Evolutionary conservation across 2,329 filamentous ascomycete species (phyloP).

Genomic region (Beauveria sp.): DNA sequence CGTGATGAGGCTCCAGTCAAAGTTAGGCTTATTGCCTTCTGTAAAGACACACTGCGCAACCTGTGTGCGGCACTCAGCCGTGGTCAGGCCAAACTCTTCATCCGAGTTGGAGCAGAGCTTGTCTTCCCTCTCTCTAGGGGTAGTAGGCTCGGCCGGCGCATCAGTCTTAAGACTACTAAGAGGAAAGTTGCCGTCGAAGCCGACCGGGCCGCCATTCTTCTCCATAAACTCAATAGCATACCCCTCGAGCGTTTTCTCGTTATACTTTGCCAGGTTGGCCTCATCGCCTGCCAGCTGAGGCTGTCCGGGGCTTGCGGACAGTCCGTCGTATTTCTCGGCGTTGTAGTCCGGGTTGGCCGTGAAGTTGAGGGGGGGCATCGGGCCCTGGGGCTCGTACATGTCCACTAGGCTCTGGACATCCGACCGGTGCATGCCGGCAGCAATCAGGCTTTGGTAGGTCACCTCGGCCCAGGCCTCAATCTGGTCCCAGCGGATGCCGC

Average conservation of each 20-base stretch:
- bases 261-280: not conserved
- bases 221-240: slow-evolving; percentile 1
- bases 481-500: not conserved
- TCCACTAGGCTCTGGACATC: not conserved
- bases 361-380: not conserved
- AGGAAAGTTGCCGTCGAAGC: not conserved
- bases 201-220: not conserved
- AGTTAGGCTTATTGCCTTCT: not conserved
- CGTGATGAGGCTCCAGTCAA: not conserved
- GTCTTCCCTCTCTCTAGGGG: not conserved
- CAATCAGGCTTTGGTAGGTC: not conserved
- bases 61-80: not conserved
- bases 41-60: not conserved
- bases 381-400: not conserved
- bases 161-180: not conserved
- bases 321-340: not conserved
- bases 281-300: not conserved
- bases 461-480: not conserved
- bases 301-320: not conserved
- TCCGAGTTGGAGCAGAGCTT: not conserved
- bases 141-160: not conserved
- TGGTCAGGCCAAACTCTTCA: not conserved
- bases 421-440: not conserved
- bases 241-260: not conserved
- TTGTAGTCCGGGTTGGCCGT: not conserved